Evolutionary conservation across 768 basidiomycete species (phyloP).

Genomic region (Termitomyces heimii): DNA sequence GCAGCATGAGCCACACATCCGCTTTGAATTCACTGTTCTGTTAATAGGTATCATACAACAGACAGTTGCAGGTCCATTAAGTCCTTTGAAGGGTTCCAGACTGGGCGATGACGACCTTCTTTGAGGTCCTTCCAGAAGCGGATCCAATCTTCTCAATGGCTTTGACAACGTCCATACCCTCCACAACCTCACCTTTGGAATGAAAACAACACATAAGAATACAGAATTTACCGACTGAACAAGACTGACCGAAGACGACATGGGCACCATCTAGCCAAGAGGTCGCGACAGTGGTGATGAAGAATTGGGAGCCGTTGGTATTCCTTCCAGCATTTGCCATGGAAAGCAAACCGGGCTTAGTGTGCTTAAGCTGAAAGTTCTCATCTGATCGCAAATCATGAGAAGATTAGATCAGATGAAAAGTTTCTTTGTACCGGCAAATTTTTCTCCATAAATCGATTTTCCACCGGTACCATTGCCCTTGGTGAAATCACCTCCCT

Average conservation of each 20-base stretch:
- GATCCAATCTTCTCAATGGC: conserved; percentile 35
- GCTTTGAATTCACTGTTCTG: not conserved
- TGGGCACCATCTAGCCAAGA: conserved; percentile 79
- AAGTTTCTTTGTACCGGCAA: conserved; percentile 37
- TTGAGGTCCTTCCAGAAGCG: conserved; percentile 31
- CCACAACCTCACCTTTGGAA: conserved; percentile 53
- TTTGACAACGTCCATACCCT: conserved; percentile 53
- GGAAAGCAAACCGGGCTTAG: conserved; percentile 58
- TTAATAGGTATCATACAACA: conserved; percentile 11
- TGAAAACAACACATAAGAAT: not conserved
- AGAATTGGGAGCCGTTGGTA: conserved; percentile 88
- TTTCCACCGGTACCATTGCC: conserved; percentile 73
- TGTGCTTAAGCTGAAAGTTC: conserved; percentile 77
- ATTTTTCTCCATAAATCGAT: conserved; percentile 71
- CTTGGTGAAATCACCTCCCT: conserved; percentile 83
- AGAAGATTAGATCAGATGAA: not conserved
- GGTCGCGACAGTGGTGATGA: conserved; percentile 79
- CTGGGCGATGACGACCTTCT: conserved; percentile 45
- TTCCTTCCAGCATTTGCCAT: conserved; percentile 80
- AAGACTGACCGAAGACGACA: conserved; percentile 73
- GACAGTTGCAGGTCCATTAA: not conserved
- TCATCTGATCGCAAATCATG: conserved; percentile 50
- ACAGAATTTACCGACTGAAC: not conserved
- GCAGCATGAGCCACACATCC: not conserved
- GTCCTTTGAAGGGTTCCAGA: conserved; percentile 42